Conservation (phyloP, 352 stramenopile genomes). For the Phytophthora multivora region DNA sequence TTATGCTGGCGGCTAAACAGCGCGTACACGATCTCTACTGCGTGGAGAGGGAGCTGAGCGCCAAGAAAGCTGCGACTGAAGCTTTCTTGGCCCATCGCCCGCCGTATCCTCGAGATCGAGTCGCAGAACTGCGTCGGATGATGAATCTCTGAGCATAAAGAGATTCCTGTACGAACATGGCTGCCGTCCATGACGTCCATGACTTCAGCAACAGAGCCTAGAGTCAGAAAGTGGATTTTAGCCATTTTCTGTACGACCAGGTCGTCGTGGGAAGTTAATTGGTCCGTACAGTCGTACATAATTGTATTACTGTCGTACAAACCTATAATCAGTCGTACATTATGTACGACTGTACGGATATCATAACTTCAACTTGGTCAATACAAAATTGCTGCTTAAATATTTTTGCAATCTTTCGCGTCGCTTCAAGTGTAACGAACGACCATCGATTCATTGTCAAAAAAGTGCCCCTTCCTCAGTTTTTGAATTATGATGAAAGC, state of each 20-base stretch:
- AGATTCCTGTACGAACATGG: no score
- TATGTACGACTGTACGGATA: not conserved
- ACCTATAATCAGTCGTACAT: no score
- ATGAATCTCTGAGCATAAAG: not conserved
- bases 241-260: no score
- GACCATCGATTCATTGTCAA: not conserved
- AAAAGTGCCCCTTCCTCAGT: not conserved
- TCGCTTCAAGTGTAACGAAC: slow-evolving; percentile 35
- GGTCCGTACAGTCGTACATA: not conserved
- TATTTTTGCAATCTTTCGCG: slow-evolving; percentile 24
- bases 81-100: slow-evolving; percentile 34
- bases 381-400: slow-evolving; percentile 5
- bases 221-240: no score
- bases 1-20: slow-evolving; percentile 48
- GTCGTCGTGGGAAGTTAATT: no score
- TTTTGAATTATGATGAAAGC: slow-evolving; percentile 32
- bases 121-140: slow-evolving; percentile 26
- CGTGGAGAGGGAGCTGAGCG: slow-evolving; percentile 38
- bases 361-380: slow-evolving; percentile 29
- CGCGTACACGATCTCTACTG: slow-evolving; percentile 48
- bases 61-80: slow-evolving; percentile 39
- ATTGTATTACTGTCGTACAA: no score
- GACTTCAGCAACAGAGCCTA: no score
- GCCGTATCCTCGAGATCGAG: slow-evolving; percentile 35
- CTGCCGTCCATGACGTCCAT: no score